A percentile compares a stretch with the other conserved stretches of the same genome.
phyloP scores from a whole-genome alignment of 2,329 filamentous ascomycete genomes.

The Cercospora sesami region DNA sequence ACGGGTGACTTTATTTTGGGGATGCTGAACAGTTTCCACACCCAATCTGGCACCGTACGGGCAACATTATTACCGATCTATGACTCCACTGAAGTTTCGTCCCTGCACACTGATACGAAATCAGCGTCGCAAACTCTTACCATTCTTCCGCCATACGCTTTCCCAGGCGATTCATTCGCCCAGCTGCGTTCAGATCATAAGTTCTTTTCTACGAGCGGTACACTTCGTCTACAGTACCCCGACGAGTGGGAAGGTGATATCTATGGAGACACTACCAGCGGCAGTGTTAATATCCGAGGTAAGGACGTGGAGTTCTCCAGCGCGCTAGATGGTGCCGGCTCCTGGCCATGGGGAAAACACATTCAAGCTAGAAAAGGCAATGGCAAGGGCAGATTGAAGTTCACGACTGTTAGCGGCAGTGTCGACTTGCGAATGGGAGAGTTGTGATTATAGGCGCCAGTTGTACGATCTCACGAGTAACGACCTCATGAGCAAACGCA shows the following conservation, averaged over 20 bases:
- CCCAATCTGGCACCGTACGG: slow-evolving; percentile 42
- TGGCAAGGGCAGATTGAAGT: slow-evolving; percentile 38
- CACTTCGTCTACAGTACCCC: slow-evolving; percentile 44
- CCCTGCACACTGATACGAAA: slow-evolving; percentile 39
- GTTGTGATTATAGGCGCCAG: background rate
- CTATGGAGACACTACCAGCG: slow-evolving; percentile 41
- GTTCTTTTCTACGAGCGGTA: slow-evolving; percentile 36
- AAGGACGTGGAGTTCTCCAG: slow-evolving; percentile 39
- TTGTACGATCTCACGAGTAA: background rate
- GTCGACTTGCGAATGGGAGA: slow-evolving; percentile 32
- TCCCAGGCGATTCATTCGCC: slow-evolving; percentile 21
- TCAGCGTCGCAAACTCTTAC: slow-evolving; percentile 41
- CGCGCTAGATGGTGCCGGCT: slow-evolving; percentile 30
- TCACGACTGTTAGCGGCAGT: slow-evolving; percentile 36
- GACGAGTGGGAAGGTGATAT: slow-evolving; percentile 46
- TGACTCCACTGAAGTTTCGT: slow-evolving; percentile 27
- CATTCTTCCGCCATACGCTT: slow-evolving; percentile 39
- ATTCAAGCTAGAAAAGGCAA: slow-evolving; percentile 45
- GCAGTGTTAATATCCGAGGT: slow-evolving; percentile 43
- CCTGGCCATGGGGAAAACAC: slow-evolving; percentile 33
- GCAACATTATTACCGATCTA: slow-evolving; percentile 42
- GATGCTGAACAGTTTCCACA: slow-evolving; percentile 39
- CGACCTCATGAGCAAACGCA: background rate
- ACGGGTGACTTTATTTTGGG: slow-evolving; percentile 46
- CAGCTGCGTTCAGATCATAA: slow-evolving; percentile 41